phyloP scores from a whole-genome alignment of 1,139 yeast species.

The Geotrichum reessii region DNA sequence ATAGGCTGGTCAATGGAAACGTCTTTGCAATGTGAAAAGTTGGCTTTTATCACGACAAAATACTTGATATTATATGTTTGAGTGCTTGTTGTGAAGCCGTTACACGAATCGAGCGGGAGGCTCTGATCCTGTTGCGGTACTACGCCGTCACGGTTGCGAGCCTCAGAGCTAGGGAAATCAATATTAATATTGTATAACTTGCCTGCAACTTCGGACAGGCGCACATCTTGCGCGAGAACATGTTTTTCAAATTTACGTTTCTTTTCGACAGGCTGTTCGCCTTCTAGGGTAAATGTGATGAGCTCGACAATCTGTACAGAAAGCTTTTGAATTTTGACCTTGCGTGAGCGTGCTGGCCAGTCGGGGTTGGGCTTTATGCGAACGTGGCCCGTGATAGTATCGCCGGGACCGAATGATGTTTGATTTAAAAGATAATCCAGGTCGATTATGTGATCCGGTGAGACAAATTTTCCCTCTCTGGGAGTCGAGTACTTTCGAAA shows the following conservation, averaged over 20 bases:
- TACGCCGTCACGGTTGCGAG: conserved; percentile 30
- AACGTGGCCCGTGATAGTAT: conserved; percentile 31
- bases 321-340: conserved; percentile 36
- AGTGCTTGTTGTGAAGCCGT: conserved; percentile 37
- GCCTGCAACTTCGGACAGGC: conserved; percentile 29
- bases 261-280: conserved; percentile 31
- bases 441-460: conserved; percentile 37
- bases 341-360: conserved; percentile 34
- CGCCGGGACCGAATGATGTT: conserved; percentile 40
- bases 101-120: conserved; percentile 33
- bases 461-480: conserved; percentile 26
- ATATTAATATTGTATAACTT: conserved; percentile 28
- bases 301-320: conserved; percentile 37
- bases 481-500: conserved; percentile 38
- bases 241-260: conserved; percentile 33
- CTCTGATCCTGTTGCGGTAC: conserved; percentile 35
- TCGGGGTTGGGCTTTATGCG: conserved; percentile 37
- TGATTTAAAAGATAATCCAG: conserved; percentile 35
- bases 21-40: conserved; percentile 38
- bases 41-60: conserved; percentile 34
- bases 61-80: conserved; percentile 37
- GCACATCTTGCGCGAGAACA: conserved; percentile 29
- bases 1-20: conserved; percentile 38
- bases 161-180: conserved; percentile 31
- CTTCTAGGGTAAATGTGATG: conserved; percentile 32